Conservation (phyloP, 768 basidiomycete genomes). For the Lyophyllum semitale region DNA sequence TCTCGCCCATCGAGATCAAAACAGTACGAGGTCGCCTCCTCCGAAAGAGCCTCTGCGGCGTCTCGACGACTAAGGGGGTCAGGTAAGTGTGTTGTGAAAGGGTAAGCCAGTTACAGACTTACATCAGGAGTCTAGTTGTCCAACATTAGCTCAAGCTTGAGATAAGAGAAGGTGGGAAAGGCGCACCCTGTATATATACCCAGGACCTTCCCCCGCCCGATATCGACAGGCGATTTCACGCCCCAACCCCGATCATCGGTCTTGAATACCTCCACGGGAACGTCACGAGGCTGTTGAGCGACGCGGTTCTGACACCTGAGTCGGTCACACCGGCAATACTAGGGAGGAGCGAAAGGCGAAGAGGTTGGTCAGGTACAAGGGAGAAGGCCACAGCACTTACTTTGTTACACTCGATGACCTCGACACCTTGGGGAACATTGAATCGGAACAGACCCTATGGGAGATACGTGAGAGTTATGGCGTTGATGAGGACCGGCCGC, state of each 20-base stretch:
- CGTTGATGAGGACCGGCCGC: background rate
- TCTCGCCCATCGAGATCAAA: constrained; percentile 70
- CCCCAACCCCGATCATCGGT: constrained; percentile 67
- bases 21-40: constrained; percentile 44
- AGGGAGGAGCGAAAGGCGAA: background rate
- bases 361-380: background rate
- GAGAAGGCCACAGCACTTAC: constrained; percentile 28
- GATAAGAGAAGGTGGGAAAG: constrained; percentile 7
- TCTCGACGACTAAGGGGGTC: constrained; percentile 38
- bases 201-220: constrained; percentile 58
- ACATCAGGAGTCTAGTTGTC: constrained; percentile 46
- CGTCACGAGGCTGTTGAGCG: constrained; percentile 56
- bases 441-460: constrained; percentile 53
- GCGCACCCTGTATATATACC: constrained; percentile 71
- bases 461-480: background rate
- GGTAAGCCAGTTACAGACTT: constrained; percentile 23
- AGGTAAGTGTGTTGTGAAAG: background rate
- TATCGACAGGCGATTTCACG: constrained; percentile 42
- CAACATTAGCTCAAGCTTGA: background rate
- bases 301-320: constrained; percentile 58
- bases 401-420: constrained; percentile 69
- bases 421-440: constrained; percentile 38
- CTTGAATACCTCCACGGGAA: constrained; percentile 68
- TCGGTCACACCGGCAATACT: constrained; percentile 48
- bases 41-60: constrained; percentile 37